Evolutionary conservation across 108 stramenopile species (phyloP).

Genomic region (Cyclotella sp.): DNA sequence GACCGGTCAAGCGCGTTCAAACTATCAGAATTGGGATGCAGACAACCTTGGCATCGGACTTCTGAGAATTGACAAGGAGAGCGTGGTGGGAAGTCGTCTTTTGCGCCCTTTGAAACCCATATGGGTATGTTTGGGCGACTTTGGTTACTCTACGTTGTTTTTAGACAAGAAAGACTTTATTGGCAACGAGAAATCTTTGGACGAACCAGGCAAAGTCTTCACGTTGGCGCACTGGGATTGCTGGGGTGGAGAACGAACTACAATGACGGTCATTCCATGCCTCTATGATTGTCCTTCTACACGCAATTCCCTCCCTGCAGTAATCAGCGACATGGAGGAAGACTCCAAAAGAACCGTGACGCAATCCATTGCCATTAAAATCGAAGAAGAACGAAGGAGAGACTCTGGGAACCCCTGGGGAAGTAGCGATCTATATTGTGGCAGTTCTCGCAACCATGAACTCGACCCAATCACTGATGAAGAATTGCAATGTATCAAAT

Average conservation of each 20-base stretch:
- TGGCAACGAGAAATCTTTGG: slow-evolving; percentile 41
- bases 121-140: slow-evolving; percentile 75
- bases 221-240: slow-evolving; percentile 73
- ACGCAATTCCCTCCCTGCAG: neutral
- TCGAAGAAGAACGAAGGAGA: slow-evolving; percentile 15
- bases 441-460: neutral
- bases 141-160: slow-evolving; percentile 65
- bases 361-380: slow-evolving; percentile 21
- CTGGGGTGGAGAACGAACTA: slow-evolving; percentile 62
- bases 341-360: slow-evolving; percentile 33
- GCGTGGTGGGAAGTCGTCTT: slow-evolving; percentile 41
- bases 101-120: slow-evolving; percentile 67
- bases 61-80: slow-evolving; percentile 39
- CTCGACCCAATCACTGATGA: slow-evolving; percentile 33
- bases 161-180: slow-evolving; percentile 39
- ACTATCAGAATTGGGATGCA: slow-evolving; percentile 65
- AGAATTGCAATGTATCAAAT: slow-evolving; percentile 50
- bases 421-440: neutral
- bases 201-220: slow-evolving; percentile 56
- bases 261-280: slow-evolving; percentile 58
- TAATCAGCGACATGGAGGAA: slow-evolving; percentile 36
- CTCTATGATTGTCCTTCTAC: slow-evolving; percentile 28
- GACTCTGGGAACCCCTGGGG: slow-evolving; percentile 20
- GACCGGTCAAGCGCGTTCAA: slow-evolving; percentile 57
- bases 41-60: slow-evolving; percentile 71